Evolutionary conservation across 2,329 filamentous ascomycete genomes (phyloP).

Genomic region (Xylaria sp.): DNA sequence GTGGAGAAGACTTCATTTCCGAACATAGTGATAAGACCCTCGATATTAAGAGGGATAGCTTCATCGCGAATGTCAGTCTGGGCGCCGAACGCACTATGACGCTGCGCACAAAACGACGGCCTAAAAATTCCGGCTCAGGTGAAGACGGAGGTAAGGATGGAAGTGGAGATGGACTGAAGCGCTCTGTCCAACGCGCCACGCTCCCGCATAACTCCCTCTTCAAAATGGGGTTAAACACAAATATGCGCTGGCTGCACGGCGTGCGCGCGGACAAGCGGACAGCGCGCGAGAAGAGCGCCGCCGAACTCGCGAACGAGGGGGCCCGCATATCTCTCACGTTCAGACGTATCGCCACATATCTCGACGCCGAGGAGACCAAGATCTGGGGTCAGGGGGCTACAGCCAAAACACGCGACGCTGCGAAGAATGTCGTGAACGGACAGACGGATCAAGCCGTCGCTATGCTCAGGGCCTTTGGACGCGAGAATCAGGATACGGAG

Average conservation of each 20-base stretch:
- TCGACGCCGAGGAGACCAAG: constrained; percentile 67
- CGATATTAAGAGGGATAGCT: constrained; percentile 83
- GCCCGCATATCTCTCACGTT: constrained; percentile 93
- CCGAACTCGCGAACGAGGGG: constrained; percentile 77
- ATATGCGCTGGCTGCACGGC: constrained; percentile 89
- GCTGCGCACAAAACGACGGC: constrained; percentile 79
- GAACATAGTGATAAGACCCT: constrained; percentile 98
- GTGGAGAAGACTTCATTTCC: constrained; percentile 88
- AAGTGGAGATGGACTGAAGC: constrained; percentile 48
- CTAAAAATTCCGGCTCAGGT: constrained; percentile 22
- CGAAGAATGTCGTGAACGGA: constrained; percentile 74
- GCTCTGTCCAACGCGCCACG: constrained; percentile 72
- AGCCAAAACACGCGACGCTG: constrained; percentile 69
- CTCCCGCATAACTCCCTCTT: constrained; percentile 92
- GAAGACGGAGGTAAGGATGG: constrained; percentile 18
- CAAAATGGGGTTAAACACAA: constrained; percentile 81
- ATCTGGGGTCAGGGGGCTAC: constrained; percentile 96
- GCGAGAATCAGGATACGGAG: constrained; percentile 78
- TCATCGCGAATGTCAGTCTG: constrained; percentile 92
- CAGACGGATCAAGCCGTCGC: constrained; percentile 70
- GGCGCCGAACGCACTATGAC: constrained; percentile 92
- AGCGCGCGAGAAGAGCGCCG: constrained; percentile 70
- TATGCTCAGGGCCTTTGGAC: constrained; percentile 82
- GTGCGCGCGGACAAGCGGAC: constrained; percentile 88
- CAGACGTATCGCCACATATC: constrained; percentile 85